phyloP scores from a whole-genome alignment of 2,329 filamentous ascomycete genomes.

The Calonectria naviculata region DNA sequence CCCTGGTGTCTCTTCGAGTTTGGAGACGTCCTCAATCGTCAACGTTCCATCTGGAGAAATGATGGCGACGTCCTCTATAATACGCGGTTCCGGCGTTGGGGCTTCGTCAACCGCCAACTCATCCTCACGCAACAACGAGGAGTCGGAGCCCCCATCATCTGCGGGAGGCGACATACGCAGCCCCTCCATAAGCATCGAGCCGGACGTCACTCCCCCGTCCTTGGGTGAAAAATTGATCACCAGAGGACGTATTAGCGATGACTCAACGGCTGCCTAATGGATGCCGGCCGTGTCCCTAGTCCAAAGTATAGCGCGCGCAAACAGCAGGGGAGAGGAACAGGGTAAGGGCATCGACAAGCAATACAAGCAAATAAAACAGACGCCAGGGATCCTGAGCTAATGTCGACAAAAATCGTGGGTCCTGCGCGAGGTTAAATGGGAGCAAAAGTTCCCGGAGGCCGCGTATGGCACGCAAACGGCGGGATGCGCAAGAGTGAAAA shows the following conservation, averaged over 20 bases:
- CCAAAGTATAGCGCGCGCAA: neutral
- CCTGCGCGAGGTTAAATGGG: neutral
- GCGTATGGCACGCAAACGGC: constrained; percentile 2
- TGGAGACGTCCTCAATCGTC: neutral
- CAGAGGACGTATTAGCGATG: constrained; percentile 4
- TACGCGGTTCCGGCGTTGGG: constrained; percentile 3
- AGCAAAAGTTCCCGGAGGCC: constrained; percentile 14
- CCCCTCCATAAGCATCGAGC: constrained; percentile 11
- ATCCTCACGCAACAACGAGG: constrained; percentile 15
- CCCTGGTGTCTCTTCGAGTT: neutral
- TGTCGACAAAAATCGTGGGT: neutral
- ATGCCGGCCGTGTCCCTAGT: neutral
- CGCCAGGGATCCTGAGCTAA: neutral
- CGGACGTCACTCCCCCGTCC: constrained; percentile 8
- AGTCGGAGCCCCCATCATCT: constrained; percentile 11
- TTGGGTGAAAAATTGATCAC: neutral
- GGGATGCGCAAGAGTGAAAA: neutral
- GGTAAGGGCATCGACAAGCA: neutral
- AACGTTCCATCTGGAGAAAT: neutral
- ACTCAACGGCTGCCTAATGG: constrained; percentile 21
- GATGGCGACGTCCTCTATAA: constrained; percentile 30
- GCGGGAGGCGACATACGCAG: neutral
- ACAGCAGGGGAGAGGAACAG: neutral
- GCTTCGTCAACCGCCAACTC: constrained; percentile 10
- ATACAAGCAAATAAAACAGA: neutral